Conservation (phyloP, 805 yeast genomes). For the Starmera quercuum region DNA sequence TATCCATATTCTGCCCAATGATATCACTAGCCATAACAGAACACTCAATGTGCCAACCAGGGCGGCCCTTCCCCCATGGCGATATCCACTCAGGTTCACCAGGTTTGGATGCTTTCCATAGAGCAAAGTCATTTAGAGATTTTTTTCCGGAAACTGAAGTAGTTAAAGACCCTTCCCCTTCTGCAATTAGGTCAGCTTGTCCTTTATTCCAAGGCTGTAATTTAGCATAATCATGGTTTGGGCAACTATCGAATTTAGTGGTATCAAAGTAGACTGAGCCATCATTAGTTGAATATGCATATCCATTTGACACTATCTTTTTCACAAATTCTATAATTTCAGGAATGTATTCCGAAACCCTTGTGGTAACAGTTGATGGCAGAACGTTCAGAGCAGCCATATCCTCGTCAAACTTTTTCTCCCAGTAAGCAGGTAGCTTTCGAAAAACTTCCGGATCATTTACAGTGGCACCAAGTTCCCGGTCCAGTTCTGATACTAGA, state of each 20-base stretch:
- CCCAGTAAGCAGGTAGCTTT: slow-evolving; percentile 85
- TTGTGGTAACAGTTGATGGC: slow-evolving; percentile 78
- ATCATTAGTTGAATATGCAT: slow-evolving; percentile 73
- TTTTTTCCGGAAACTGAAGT: slow-evolving; percentile 50
- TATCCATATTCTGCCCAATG: slow-evolving; percentile 77
- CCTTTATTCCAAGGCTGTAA: slow-evolving; percentile 98
- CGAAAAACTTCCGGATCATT: slow-evolving; percentile 81
- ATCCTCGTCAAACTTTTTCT: slow-evolving; percentile 72
- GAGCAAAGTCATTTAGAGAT: slow-evolving; percentile 81
- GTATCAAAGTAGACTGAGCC: slow-evolving; percentile 98
- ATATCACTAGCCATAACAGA: slow-evolving; percentile 96
- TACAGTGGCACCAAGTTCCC: slow-evolving; percentile 62
- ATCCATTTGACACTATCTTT: slow-evolving; percentile 70
- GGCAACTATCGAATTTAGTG: slow-evolving; percentile 60
- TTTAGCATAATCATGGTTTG: slow-evolving; percentile 83
- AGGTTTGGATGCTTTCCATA: slow-evolving; percentile 94
- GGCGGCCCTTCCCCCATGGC: slow-evolving; percentile 96
- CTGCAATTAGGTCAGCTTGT: slow-evolving; percentile 73
- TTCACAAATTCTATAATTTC: slow-evolving; percentile 80
- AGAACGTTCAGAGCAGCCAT: slow-evolving; percentile 81
- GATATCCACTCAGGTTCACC: slow-evolving; percentile 97
- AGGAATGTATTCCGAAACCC: slow-evolving; percentile 94
- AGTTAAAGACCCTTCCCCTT: slow-evolving; percentile 88
- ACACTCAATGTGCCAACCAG: slow-evolving; percentile 99
- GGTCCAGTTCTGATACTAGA: slow-evolving; percentile 65